Evolutionary conservation across 257 asterid species (phyloP), one percentile per base, ranked within the genome.

Genomic region (Paraleonurus japonicus): DNA sequence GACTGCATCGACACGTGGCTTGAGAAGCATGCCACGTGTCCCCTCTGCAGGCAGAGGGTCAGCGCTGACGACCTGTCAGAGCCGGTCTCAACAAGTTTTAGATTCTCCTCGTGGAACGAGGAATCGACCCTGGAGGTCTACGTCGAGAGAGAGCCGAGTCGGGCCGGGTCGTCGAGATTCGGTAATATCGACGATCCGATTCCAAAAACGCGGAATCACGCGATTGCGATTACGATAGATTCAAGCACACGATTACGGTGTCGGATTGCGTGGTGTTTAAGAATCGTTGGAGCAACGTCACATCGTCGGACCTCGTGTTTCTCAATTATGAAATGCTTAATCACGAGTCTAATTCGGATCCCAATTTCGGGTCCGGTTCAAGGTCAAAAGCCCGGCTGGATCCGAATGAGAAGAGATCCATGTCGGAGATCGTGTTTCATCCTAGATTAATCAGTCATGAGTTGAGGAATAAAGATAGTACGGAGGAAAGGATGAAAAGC

Each of bases 351-450:
- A 81, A 22, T 6, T 47, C 54, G 53, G 5, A 15, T 0, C 1
- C 51, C 4, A 43, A 13, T 1, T 15, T 7, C 2, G 53, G 53
- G 53, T 45, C 53, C 17, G 53, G 53, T 13, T 37, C 13, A 62
- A 59, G 53, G n/a, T 37, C 13, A 62, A 59, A 39, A 35, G 61
- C 60, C n/a, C 50, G 50, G 2, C 20, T 75, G 60, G 69, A 59
- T 23, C 73, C 68, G 3, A 71, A 41, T 28, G 85, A 81, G 9
- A 81, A 84, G 80, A 79, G 96, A 75, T 81, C 92, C 53, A 81
- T 90, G 89, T 92, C 94, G 0, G 98, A 90, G 79, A 90, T 92
- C 19, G 48, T 78, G 26, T 82, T 78, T 22, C 88, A 86, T 78
- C 84, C 96, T 4, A 86, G 98, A 83, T 83, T 79, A n/a, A n/a